These are phyloP conservation scores for Stropharia rugosoannulata DNA, from an alignment of 768 basidiomycete species.

Conservation along the genomic window DNA sequence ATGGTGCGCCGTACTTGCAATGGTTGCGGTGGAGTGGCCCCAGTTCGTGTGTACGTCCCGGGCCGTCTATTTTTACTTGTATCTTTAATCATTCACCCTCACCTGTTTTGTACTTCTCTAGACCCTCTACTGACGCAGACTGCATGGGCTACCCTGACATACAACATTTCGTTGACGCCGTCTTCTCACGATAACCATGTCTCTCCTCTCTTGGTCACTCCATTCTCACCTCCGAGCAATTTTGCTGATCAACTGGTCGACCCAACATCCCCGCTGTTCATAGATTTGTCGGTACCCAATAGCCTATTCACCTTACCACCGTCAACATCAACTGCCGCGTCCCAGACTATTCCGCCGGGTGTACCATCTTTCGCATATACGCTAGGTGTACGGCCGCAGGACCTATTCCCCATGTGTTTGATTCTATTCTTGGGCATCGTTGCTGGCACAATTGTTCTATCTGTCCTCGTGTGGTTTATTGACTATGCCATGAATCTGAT, in stretches of 20 bases:
- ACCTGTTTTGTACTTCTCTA: constrained; percentile 28
- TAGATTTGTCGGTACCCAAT: constrained; percentile 69
- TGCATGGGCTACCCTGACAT: constrained; percentile 83
- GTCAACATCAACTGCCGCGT: constrained; percentile 29
- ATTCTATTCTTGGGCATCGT: constrained; percentile 79
- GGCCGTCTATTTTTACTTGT: background rate
- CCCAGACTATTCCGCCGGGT: constrained; percentile 44
- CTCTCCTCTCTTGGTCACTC: constrained; percentile 55
- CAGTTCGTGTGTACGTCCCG: constrained; percentile 77
- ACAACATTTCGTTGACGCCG: constrained; percentile 73
- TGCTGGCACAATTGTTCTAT: constrained; percentile 68
- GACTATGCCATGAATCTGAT: constrained; percentile 54
- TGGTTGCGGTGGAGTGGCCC: constrained; percentile 97
- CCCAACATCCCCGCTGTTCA: constrained; percentile 70
- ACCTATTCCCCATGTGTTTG: constrained; percentile 83
- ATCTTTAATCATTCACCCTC: background rate
- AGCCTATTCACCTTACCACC: constrained; percentile 68
- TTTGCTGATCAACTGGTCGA: constrained; percentile 78
- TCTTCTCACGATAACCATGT: constrained; percentile 52
- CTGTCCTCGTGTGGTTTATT: constrained; percentile 68
- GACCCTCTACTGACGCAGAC: constrained; percentile 90
- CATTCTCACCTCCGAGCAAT: constrained; percentile 63
- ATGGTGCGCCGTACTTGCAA: constrained; percentile 84
- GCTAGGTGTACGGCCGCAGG: constrained; percentile 77
- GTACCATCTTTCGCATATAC: constrained; percentile 84